Conservation (phyloP, 2,329 filamentous ascomycete species). For the Lecanicillium sp. region DNA sequence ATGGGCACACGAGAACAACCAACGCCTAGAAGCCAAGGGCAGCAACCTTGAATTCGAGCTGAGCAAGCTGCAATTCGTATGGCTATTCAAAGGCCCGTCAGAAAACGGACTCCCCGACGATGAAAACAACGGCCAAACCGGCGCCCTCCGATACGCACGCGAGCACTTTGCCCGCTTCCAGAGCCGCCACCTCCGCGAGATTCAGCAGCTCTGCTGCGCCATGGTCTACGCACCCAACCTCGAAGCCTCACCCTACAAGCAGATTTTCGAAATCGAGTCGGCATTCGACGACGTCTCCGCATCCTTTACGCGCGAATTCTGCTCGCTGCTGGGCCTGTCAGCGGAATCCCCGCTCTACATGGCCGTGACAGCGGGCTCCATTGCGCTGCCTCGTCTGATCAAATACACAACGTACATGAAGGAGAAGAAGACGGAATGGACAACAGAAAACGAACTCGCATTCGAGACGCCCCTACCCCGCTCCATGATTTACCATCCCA, state of each 20-base stretch:
- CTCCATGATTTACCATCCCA: constrained; percentile 75
- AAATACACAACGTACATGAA: constrained; percentile 86
- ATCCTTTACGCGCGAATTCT: constrained; percentile 93
- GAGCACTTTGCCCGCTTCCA: constrained; percentile 67
- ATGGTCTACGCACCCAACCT: constrained; percentile 75
- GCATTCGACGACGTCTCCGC: constrained; percentile 76
- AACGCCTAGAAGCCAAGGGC: constrained; percentile 66
- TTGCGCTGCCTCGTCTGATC: constrained; percentile 79
- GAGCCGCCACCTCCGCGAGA: constrained; percentile 65
- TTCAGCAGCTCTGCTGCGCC: constrained; percentile 72
- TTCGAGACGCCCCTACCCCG: constrained; percentile 58
- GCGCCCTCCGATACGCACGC: constrained; percentile 69
- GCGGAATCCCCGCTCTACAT: constrained; percentile 91
- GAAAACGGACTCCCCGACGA: constrained; percentile 48
- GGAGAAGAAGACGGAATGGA: constrained; percentile 90
- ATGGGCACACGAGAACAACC: constrained; percentile 70
- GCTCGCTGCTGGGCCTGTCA: constrained; percentile 79
- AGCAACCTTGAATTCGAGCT: constrained; percentile 96
- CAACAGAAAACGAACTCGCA: constrained; percentile 79
- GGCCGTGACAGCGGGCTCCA: constrained; percentile 83
- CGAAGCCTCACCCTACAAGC: constrained; percentile 65
- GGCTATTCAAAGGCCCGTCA: constrained; percentile 63
- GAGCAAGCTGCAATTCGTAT: constrained; percentile 80
- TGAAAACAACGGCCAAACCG: constrained; percentile 43
- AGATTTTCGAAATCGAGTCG: constrained; percentile 64